Conservation (phyloP, 805 yeast genomes). For the Saccharomycopsis oosterbeekiorum region DNA sequence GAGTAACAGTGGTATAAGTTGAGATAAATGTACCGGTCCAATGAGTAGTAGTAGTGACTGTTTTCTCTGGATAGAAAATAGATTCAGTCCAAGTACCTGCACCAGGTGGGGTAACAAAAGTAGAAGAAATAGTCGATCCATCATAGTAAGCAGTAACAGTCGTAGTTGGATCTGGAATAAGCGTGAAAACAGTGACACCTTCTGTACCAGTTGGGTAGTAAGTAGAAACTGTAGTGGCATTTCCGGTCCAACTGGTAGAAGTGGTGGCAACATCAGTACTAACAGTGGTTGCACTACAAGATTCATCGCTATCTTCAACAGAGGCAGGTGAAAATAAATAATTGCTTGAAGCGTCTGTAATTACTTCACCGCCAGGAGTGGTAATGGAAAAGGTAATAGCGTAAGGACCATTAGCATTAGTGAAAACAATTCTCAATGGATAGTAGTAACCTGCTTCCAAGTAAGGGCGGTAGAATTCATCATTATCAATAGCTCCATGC, state of each 20-base stretch:
- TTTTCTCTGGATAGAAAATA: too few species aligned
- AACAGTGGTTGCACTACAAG: slow-evolving; percentile 3
- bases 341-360: not conserved
- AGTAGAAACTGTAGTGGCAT: slow-evolving; percentile 1
- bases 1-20: too few species aligned
- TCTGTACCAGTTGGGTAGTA: not conserved
- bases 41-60: too few species aligned
- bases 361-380: slow-evolving; percentile 5
- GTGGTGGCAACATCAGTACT: not conserved
- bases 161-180: too few species aligned
- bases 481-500: too few species aligned
- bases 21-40: too few species aligned
- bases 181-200: too few species aligned
- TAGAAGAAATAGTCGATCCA: too few species aligned
- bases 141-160: too few species aligned
- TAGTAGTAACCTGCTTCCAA: slow-evolving; percentile 24
- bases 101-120: too few species aligned
- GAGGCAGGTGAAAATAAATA: not conserved
- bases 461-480: not conserved
- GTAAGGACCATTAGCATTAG: slow-evolving; percentile 19
- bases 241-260: slow-evolving; percentile 9
- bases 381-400: slow-evolving; percentile 15
- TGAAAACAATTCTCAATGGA: slow-evolving; percentile 24
- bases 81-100: too few species aligned
- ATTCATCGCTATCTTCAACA: not conserved